Percentiles rank a stretch among this genome's conserved stretches.
These are phyloP conservation scores for Acephala macrosclerotiorum DNA, from an alignment of 2,329 filamentous ascomycete species.

Conservation along the genomic window DNA sequence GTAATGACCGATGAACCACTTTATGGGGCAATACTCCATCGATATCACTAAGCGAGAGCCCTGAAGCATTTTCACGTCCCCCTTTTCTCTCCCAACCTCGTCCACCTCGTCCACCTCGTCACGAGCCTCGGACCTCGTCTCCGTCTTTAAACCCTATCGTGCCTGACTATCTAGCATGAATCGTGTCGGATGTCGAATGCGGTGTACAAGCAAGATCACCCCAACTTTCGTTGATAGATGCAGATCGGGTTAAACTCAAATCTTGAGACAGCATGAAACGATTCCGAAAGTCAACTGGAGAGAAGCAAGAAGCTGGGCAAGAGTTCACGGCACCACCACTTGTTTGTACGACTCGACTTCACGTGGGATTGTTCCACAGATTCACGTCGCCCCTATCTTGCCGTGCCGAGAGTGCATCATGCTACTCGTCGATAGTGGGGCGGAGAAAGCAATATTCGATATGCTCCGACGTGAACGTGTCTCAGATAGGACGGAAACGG, in stretches of 20 bases:
- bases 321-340: no score
- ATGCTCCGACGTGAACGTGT: no score
- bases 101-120: background rate
- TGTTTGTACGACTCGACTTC: no score
- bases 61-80: background rate
- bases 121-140: background rate
- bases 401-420: no score
- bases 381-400: no score
- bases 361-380: no score
- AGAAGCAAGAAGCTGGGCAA: background rate
- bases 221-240: no score
- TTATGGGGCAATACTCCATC: background rate
- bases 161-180: background rate
- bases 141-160: background rate
- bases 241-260: background rate
- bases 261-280: slow-evolving; percentile 5
- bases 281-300: background rate
- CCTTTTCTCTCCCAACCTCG: background rate
- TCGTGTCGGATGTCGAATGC: background rate
- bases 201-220: no score
- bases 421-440: no score
- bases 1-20: background rate
- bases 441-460: no score
- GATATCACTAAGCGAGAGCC: background rate
- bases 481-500: no score